A percentile compares a stretch with the other conserved stretches of the same genome.
phyloP scores from a whole-genome alignment of 2,329 filamentous ascomycete species.

The Nothophaeocryptopus gaeumannii region DNA sequence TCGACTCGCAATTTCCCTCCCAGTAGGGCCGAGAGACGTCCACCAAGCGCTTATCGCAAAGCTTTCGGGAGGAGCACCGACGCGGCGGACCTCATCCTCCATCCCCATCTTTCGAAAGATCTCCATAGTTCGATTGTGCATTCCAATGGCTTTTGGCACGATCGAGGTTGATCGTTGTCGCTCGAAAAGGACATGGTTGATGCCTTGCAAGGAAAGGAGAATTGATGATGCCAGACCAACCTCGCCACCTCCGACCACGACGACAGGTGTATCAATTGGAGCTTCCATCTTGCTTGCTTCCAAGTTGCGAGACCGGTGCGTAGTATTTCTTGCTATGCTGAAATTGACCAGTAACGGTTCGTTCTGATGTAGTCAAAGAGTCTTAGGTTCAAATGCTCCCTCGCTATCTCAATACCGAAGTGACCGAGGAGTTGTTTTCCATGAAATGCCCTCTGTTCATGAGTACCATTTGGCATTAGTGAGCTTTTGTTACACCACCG shows the following conservation, averaged over 20 bases:
- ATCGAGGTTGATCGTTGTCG: slow-evolving; percentile 34
- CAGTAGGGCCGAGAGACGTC: slow-evolving; percentile 33
- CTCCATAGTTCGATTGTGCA: slow-evolving; percentile 31
- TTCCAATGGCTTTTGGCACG: slow-evolving; percentile 34
- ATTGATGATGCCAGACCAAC: slow-evolving; percentile 34
- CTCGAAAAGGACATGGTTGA: slow-evolving; percentile 34
- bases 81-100: slow-evolving; percentile 30
- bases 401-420: too few relatives aligned
- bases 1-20: slow-evolving; percentile 31
- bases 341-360: too few relatives aligned
- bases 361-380: too few relatives aligned
- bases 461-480: too few relatives aligned
- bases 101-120: slow-evolving; percentile 33
- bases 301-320: too few relatives aligned
- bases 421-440: too few relatives aligned
- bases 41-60: slow-evolving; percentile 34
- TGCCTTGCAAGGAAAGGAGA: slow-evolving; percentile 30
- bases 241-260: slow-evolving; percentile 35
- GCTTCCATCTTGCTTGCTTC: too few relatives aligned
- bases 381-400: too few relatives aligned
- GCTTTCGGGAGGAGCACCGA: slow-evolving; percentile 24
- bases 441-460: too few relatives aligned
- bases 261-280: slow-evolving; percentile 16
- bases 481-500: too few relatives aligned
- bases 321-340: too few relatives aligned